Evolutionary conservation across 116 monocot species (phyloP), one percentile per base, ranked within the genome.

Genomic region (Thalassia testudinum): DNA sequence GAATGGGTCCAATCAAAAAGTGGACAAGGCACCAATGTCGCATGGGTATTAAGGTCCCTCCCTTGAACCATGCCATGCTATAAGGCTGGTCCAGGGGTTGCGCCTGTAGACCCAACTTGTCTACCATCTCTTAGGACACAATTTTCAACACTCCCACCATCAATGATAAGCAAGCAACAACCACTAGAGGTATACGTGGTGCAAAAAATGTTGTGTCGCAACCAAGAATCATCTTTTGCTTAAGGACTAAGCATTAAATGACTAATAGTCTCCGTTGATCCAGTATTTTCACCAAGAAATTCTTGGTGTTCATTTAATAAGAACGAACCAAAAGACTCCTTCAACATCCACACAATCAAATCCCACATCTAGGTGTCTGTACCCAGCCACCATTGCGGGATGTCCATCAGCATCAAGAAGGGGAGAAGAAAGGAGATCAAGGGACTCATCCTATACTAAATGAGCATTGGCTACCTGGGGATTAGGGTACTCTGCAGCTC

Each of bases 111-210:
- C 21, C 16, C 19, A 55, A 30, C 7, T 38, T 21, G 11, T 55
- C 37, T 28, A 55, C 21, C 7, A 38, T 14, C 1, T 15, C 7
- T 7, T 24, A 16, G 27, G 53, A 55, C 1, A 55, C 37, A 1
- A 14, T 55, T 55, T 13, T 55, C 37, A 20, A 14, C 12, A 38
- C 55, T 37, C 12, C 55, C 55, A 19, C 37, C 19, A 55, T 55
- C 55, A 20, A 55, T 55, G n/a, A 22, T 34, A 37, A 20, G 21
- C 20, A 22, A 34, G 13, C 1, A 21, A 21, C 18, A 38, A 5
- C 21, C 28, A 7, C 8, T 17, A 6, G 30, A 0, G 0, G 10
- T 20, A 38, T 37, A 38, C 1, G 11, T 17, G 12, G 55, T 20
- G 4, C 37, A 37, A 22, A 55, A 34, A 19, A 55, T 17, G 1